A percentile compares a stretch with the other conserved stretches of the same genome.
These are phyloP conservation scores for Ustilago crameri DNA, from an alignment of 1,284 basidiomycete species.

Conservation along the genomic window DNA sequence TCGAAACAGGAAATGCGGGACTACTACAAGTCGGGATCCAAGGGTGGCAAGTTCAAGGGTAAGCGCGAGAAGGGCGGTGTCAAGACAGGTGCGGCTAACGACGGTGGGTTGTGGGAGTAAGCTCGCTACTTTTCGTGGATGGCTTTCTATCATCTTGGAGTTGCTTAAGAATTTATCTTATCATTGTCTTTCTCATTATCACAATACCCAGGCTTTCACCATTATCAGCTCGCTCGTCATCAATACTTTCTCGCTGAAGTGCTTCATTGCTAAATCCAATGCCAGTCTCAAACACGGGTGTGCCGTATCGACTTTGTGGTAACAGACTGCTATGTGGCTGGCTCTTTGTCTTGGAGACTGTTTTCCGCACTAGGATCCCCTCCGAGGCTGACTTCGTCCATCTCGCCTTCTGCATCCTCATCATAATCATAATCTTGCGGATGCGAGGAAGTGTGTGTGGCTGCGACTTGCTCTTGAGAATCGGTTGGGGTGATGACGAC, in stretches of 20 bases:
- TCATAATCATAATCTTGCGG: slow-evolving; percentile 6
- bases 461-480: slow-evolving; percentile 8
- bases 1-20: slow-evolving; percentile 59
- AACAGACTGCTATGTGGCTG: no score
- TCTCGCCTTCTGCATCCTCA: slow-evolving; percentile 43
- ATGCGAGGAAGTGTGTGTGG: no score
- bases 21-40: slow-evolving; percentile 58
- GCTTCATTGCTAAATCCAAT: no score
- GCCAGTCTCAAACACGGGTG: no score
- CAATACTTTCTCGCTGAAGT: no score
- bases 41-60: slow-evolving; percentile 62
- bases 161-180: no score
- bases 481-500: slow-evolving; percentile 37
- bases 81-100: slow-evolving; percentile 48
- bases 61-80: slow-evolving; percentile 59
- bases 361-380: slow-evolving; percentile 10
- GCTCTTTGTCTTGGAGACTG: slow-evolving; percentile 15
- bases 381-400: slow-evolving; percentile 46
- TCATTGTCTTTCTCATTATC: no score
- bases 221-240: no score
- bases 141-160: no score
- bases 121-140: not conserved
- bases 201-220: no score
- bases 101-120: slow-evolving; percentile 60
- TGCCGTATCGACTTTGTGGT: no score